phyloP scores from a whole-genome alignment of 805 yeast genomes.

The Schizosaccharomyces pombe region DNA sequence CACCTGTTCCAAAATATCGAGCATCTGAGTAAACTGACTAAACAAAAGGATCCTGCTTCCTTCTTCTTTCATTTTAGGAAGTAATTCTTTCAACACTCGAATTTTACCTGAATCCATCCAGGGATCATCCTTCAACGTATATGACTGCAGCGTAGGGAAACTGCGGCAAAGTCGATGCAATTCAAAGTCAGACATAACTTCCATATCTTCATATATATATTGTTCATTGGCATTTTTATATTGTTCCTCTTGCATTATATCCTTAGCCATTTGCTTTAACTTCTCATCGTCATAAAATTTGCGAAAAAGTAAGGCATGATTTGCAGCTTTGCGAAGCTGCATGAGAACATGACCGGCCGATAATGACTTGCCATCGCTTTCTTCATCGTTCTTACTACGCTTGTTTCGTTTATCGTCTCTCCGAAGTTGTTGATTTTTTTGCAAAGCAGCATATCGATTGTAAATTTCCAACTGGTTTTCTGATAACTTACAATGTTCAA shows the following conservation, averaged over 20 bases:
- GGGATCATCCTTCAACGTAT: constrained; percentile 28
- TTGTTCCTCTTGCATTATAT: constrained; percentile 58
- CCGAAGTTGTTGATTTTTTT: background rate
- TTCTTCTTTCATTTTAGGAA: constrained; percentile 31
- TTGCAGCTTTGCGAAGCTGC: constrained; percentile 74
- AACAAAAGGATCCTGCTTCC: constrained; percentile 57
- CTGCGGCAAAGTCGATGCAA: constrained; percentile 47
- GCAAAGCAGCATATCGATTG: constrained; percentile 17
- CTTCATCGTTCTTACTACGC: background rate
- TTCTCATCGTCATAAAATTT: constrained; percentile 30
- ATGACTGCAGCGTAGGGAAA: constrained; percentile 43
- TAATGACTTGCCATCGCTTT: background rate
- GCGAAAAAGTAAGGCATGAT: constrained; percentile 78
- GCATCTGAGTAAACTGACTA: constrained; percentile 76
- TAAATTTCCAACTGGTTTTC: constrained; percentile 35
- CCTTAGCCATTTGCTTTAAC: constrained; percentile 44
- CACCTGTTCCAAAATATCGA: constrained; percentile 67
- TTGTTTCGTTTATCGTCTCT: constrained; percentile 6
- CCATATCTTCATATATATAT: constrained; percentile 81
- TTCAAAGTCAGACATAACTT: constrained; percentile 81
- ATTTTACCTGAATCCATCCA: constrained; percentile 37
- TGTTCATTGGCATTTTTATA: constrained; percentile 49
- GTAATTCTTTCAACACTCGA: constrained; percentile 27
- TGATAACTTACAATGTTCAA: constrained; percentile 41
- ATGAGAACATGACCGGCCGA: constrained; percentile 30